phyloP scores from a whole-genome alignment of 2,329 filamentous ascomycete species.

The Thielaviopsis punctulata region DNA sequence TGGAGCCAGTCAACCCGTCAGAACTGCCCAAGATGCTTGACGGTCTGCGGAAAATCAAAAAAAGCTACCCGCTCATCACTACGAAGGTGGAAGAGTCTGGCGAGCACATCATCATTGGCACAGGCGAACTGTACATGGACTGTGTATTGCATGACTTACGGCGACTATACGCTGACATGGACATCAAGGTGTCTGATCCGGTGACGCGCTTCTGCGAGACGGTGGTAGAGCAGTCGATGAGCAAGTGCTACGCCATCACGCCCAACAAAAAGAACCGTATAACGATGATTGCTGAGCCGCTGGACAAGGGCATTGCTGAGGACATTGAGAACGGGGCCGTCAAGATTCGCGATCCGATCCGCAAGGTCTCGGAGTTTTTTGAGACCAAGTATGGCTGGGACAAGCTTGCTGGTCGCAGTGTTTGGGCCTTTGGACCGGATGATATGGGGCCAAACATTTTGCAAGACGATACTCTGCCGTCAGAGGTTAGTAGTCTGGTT shows the following conservation, averaged over 20 bases:
- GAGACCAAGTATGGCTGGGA: constrained; percentile 97
- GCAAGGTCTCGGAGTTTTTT: constrained; percentile 91
- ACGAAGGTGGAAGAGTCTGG: constrained; percentile 98
- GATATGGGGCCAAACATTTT: constrained; percentile 90
- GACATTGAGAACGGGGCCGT: constrained; percentile 88
- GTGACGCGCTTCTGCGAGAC: constrained; percentile 97
- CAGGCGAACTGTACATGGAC: constrained; percentile 98
- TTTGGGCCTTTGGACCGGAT: constrained; percentile 97
- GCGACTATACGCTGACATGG: constrained; percentile 93
- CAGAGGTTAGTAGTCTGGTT: constrained; percentile 41
- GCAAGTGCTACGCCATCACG: constrained; percentile 93
- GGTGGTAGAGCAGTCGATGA: constrained; percentile 89
- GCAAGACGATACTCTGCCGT: constrained; percentile 88
- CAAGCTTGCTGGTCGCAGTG: constrained; percentile 78
- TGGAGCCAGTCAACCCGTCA: constrained; percentile 95
- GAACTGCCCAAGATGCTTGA: constrained; percentile 98
- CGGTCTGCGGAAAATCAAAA: constrained; percentile 89
- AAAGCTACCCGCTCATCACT: constrained; percentile 86
- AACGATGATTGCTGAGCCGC: constrained; percentile 91
- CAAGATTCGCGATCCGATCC: constrained; percentile 79
- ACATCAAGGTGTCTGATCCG: constrained; percentile 95
- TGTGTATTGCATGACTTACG: constrained; percentile 92
- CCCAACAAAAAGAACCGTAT: constrained; percentile 99
- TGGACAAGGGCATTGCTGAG: constrained; percentile 85
- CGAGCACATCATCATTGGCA: constrained; percentile 87